A percentile compares a stretch with the other conserved stretches of the same genome.
phyloP scores from a whole-genome alignment of 1,284 basidiomycete species.

The Golubevia pallescens region DNA sequence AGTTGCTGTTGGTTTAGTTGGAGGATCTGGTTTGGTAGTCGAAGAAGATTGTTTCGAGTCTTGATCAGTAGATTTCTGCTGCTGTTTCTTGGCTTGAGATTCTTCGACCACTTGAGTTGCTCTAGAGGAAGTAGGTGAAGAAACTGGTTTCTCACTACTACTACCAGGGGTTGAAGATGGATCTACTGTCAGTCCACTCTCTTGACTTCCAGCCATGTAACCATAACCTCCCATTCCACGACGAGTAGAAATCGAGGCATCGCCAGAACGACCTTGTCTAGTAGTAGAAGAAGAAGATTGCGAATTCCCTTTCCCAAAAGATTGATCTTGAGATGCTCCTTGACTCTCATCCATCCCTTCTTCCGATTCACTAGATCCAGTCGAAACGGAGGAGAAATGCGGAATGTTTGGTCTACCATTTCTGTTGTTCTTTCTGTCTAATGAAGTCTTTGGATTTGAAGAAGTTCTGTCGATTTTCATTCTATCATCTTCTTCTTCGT shows the following conservation, averaged over 20 bases:
- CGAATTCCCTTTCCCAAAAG: neutral
- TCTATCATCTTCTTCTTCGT: neutral
- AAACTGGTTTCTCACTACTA: too few species aligned
- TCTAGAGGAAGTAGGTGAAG: too few species aligned
- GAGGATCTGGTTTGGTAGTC: too few species aligned
- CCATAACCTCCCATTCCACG: constrained; percentile 42
- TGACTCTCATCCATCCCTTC: neutral
- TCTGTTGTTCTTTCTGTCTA: neutral
- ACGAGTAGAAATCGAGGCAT: neutral
- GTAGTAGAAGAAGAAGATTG: constrained; percentile 3
- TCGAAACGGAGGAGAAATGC: neutral
- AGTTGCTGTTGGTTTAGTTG: too few species aligned
- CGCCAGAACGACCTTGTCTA: neutral
- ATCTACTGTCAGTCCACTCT: constrained; percentile 38
- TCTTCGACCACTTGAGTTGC: too few species aligned
- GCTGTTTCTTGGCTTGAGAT: too few species aligned
- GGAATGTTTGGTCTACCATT: neutral
- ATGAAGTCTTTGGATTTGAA: neutral
- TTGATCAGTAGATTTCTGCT: too few species aligned
- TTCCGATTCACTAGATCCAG: neutral
- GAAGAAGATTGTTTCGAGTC: too few species aligned
- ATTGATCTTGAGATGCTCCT: neutral
- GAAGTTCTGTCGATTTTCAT: neutral
- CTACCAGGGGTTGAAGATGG: neutral
- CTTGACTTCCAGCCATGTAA: constrained; percentile 54